These are phyloP conservation scores for Candida khao-thaluensis DNA, from an alignment of 805 yeast species.

Conservation along the genomic window DNA sequence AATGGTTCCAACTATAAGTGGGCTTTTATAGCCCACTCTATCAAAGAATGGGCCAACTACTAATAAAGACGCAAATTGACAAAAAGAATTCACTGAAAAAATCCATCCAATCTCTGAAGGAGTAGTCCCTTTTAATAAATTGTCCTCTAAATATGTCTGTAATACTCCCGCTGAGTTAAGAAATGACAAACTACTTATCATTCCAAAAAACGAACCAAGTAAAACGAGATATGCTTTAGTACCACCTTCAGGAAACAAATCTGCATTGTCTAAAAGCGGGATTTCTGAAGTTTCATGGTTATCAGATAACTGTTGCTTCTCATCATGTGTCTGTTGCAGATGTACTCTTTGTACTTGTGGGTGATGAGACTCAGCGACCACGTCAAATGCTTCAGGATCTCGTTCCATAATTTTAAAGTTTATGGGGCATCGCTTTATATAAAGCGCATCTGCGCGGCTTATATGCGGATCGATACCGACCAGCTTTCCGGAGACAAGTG, in stretches of 20 bases:
- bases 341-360: neutral
- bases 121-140: slow-evolving; percentile 15
- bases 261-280: slow-evolving; percentile 21
- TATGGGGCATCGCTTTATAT: neutral
- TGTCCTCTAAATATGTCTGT: slow-evolving; percentile 19
- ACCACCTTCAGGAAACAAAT: slow-evolving; percentile 29
- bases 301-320: neutral
- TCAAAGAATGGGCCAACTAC: slow-evolving; percentile 29
- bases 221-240: slow-evolving; percentile 19
- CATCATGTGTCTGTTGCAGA: neutral
- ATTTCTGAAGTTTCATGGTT: neutral
- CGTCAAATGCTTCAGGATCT: slow-evolving; percentile 7
- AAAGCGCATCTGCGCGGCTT: neutral
- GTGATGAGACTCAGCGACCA: neutral
- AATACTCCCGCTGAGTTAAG: slow-evolving; percentile 27
- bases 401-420: neutral
- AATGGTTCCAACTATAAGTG: slow-evolving; percentile 20
- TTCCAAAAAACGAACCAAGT: slow-evolving; percentile 26
- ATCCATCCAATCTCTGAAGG: slow-evolving; percentile 28
- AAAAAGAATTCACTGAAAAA: slow-evolving; percentile 26
- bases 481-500: too few species aligned
- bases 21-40: slow-evolving; percentile 22
- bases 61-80: slow-evolving; percentile 24
- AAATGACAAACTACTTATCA: slow-evolving; percentile 25
- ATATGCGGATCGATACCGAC: too few species aligned